Evolutionary conservation across 1,139 yeast genomes (phyloP).

Genomic region (Geotrichum siamense): DNA sequence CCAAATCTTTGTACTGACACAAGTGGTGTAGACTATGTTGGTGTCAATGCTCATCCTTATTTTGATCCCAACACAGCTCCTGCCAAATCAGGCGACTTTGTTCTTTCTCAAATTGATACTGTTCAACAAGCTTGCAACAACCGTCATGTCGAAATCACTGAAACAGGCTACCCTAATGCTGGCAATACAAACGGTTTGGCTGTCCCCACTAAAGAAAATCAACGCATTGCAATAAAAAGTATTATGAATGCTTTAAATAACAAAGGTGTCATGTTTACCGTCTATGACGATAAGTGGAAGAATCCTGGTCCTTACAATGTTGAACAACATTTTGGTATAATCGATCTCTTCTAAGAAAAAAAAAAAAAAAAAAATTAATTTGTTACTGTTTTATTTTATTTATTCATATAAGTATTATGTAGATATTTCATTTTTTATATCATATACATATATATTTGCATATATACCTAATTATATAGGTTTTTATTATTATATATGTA

Average conservation of each 20-base stretch:
- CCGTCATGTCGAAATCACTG: conserved; percentile 50
- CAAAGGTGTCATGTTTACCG: conserved; percentile 59
- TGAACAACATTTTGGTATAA: conserved; percentile 73
- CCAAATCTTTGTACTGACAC: conserved; percentile 61
- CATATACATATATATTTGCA: not conserved
- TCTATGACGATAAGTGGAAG: conserved; percentile 81
- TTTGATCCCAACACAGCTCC: conserved; percentile 61
- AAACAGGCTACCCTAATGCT: conserved; percentile 81
- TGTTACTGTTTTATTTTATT: not conserved
- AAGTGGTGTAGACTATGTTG: conserved; percentile 63
- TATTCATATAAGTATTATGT: conserved; percentile 11
- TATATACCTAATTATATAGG: too few relatives aligned
- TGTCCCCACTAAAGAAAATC: conserved; percentile 64
- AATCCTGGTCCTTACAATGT: conserved; percentile 75
- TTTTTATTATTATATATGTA: too few relatives aligned
- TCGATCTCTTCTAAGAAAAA: conserved; percentile 10
- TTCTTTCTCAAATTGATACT: conserved; percentile 51
- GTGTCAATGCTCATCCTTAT: conserved; percentile 82
- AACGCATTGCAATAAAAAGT: conserved; percentile 55
- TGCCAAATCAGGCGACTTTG: conserved; percentile 63
- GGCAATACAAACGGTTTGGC: conserved; percentile 68
- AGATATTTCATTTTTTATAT: conserved; percentile 14
- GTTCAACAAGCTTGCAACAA: conserved; percentile 41
- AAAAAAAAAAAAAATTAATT: too few relatives aligned
- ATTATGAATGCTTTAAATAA: conserved; percentile 50